A percentile compares a stretch with the other conserved stretches of the same genome.
Evolutionary conservation across 257 asterid species (phyloP).

Genomic region (Paraleonurus japonicus): DNA sequence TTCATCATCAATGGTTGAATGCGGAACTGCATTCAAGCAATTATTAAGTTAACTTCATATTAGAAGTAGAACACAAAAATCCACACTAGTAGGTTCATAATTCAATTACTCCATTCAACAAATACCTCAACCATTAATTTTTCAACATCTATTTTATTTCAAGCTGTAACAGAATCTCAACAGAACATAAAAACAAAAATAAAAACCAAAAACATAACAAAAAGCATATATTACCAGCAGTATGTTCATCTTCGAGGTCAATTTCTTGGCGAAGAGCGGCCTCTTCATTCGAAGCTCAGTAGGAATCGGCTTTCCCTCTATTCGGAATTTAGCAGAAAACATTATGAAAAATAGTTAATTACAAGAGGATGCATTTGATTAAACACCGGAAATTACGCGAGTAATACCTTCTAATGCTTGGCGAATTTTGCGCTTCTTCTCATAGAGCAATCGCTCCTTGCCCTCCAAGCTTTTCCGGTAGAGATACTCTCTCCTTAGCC

Average conservation of each 20-base stretch:
- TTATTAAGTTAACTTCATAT: background rate
- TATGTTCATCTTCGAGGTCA: conserved; percentile 86
- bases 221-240: conserved; percentile 49
- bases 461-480: conserved; percentile 93
- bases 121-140: background rate
- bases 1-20: conserved; percentile 88
- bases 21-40: conserved; percentile 54
- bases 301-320: conserved; percentile 97
- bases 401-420: conserved; percentile 72
- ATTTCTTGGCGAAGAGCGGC: conserved; percentile 89
- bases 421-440: conserved; percentile 81
- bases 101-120: background rate
- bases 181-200: background rate
- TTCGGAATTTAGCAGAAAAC: background rate
- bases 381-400: background rate
- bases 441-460: conserved; percentile 77
- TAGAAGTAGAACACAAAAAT: background rate
- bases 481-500: conserved; percentile 79
- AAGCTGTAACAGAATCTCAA: background rate
- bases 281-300: conserved; percentile 97
- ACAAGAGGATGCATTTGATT: background rate
- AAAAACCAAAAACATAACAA: background rate
- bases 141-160: background rate
- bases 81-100: background rate
- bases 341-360: background rate